Base-by-base conservation (phyloP, 208 protist genomes). In the Acanthamoeba polyphaga region DNA sequence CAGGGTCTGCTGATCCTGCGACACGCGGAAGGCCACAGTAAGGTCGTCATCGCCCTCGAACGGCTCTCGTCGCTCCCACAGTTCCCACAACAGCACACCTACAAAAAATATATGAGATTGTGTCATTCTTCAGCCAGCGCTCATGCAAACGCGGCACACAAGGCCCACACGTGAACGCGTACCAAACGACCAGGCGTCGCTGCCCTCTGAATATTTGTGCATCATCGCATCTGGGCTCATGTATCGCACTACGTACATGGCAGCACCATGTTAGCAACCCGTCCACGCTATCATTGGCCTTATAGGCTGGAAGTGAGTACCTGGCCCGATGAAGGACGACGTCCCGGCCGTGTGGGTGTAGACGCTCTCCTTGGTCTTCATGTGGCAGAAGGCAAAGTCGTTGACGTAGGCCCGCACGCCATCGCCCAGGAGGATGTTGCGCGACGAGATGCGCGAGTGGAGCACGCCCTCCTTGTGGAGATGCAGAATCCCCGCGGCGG, bases 221-320 rank as follows among this genome's bases (percentile, higher is more conserved):
- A 92, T 68, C 85, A 92, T 92, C 9, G 85, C 85, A 2, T 92
- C 85, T 19, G 85, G 85, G 43, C 60, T 74, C 85, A 92, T 92
- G 60, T 74, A 92, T 24, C 78, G 4, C n/a, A 87, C 78, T 87
- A 10, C 46, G 7, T 22, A 4, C 13, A 10, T 3, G 68, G 29
- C 38, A 38, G n/a, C n/a, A n/a, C 27, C 32, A 74, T 38, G 9
- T 24, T 74, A 19, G 64, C 15, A 19, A 29, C 22, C 6, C n/a
- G 8, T 34, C 24, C 19, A 24, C 64, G 38, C 3, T 3, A 38
- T 38, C 38, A 38, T 38, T 38, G 38, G 38, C 38, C 38, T 38
- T 38, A 1, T 38, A 38, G 22, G 60, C 24, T n/a, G 22, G 1
- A 13, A 66, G 60, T 8, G 24, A 19, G 60, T 64, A 87, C 78